Evolutionary conservation across 2,329 filamentous ascomycete species (phyloP).

Genomic region (Herpotrichia juniperi): DNA sequence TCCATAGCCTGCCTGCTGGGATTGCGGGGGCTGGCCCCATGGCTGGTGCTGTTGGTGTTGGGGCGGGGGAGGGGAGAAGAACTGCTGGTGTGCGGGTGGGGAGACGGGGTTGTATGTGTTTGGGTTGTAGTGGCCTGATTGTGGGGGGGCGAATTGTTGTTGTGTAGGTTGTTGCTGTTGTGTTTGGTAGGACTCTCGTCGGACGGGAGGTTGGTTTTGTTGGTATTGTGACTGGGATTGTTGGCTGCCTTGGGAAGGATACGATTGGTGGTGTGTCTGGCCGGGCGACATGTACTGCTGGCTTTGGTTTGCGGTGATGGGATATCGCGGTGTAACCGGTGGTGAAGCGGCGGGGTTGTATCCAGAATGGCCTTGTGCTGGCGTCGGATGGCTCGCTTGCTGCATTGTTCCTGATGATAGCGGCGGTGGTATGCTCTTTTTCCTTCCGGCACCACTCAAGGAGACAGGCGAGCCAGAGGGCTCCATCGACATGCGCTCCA

Average conservation of each 20-base stretch:
- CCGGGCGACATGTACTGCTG: constrained; percentile 35
- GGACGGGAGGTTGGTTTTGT: constrained; percentile 29
- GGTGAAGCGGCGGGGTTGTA: constrained; percentile 59
- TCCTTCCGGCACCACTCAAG: constrained; percentile 27
- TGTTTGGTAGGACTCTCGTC: constrained; percentile 40
- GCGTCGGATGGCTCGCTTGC: constrained; percentile 41
- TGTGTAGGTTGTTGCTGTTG: neutral
- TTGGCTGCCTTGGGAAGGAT: constrained; percentile 29
- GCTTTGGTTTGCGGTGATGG: constrained; percentile 35
- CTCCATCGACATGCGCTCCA: constrained; percentile 95
- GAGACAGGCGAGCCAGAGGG: constrained; percentile 44
- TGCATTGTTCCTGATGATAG: constrained; percentile 34
- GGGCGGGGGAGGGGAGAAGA: constrained; percentile 56
- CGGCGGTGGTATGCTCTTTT: constrained; percentile 49
- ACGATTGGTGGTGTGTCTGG: constrained; percentile 29
- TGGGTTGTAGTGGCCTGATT: constrained; percentile 51
- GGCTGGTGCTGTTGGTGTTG: constrained; percentile 57
- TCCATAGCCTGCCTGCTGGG: constrained; percentile 53
- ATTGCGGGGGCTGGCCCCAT: constrained; percentile 53
- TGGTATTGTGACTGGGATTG: constrained; percentile 5
- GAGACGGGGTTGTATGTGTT: constrained; percentile 53
- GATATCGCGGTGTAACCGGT: constrained; percentile 54
- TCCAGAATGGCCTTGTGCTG: constrained; percentile 45
- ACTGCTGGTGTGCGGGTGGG: constrained; percentile 64
- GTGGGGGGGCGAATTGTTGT: neutral